Evolutionary conservation across 23 red algal species (phyloP), one percentile per base, ranked within the genome.

Genomic region (Gracilariopsis chorda): DNA sequence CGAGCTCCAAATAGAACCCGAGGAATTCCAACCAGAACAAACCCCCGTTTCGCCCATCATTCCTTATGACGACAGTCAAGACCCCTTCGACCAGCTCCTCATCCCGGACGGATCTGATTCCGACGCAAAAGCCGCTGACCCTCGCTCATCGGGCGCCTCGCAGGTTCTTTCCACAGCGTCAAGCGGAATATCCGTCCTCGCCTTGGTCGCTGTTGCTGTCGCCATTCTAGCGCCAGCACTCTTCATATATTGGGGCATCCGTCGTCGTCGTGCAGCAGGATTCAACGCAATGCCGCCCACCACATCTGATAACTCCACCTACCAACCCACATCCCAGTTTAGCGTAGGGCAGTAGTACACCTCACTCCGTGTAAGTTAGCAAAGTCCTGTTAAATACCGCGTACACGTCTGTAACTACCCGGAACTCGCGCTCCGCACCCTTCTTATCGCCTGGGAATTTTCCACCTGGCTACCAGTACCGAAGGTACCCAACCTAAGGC

Each of bases 231-330:
- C 65, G 10, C 77, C 88, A 21, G 77, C 78, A 7, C 24, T 89
- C 35, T 46, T 89, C 33, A 89, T 89, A 8, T 89, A 77, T 37
- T 60, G 24, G 28, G 64, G 49, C 10, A 77, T 89, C 23, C 85
- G 85, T 36, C 61, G 85, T 40, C 61, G 85, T 33, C 61, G 65
- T 36, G 65, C 37, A 4, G 49, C 65, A 3, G 85, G 85, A 2
- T 89, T 89, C 51, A 51, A 89, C 14, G 69, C 48, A 33, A 89
- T 89, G 85, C 85, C 85, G 7, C 42, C 85, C 36, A 70, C 85
- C 36, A 29, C 10, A 52, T 6, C 46, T 28, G 53, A 69, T 11
- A 44, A 36, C 12, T 78, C 65, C 13, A 70, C 69, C 43, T 52
- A 53, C 33, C 40, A 39, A 36, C n/a, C 69, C 30, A 41, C 44